Conservation (phyloP, 495 filamentous ascomycete genomes). For the Tuber calosporum region DNA sequence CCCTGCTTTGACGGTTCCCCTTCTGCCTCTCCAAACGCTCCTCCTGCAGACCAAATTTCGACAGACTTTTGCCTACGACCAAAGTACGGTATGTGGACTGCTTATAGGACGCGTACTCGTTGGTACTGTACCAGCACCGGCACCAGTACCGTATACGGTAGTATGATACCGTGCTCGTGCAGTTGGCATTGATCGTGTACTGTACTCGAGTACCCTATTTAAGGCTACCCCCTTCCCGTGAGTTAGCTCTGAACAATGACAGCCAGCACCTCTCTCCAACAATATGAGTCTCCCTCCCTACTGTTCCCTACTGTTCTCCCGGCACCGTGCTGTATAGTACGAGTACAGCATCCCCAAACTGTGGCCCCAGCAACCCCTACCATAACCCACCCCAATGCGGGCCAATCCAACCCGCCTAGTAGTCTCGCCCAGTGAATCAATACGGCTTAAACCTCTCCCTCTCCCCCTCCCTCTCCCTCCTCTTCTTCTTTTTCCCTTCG, state of each 20-base stretch:
- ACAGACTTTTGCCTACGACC: no score
- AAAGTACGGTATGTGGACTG: neutral
- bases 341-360: neutral
- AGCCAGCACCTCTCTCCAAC: neutral
- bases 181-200: neutral
- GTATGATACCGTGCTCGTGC: neutral
- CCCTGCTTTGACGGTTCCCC: no score
- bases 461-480: conserved; percentile 15
- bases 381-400: neutral
- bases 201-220: no score
- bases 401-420: neutral
- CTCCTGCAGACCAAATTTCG: no score
- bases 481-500: conserved; percentile 19
- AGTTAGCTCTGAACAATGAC: neutral
- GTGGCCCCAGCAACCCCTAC: neutral
- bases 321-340: no score
- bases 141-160: no score
- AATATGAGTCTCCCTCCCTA: neutral
- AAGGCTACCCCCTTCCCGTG: neutral
- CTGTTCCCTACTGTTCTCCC: no score
- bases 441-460: conserved; percentile 33
- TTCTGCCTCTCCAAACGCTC: no score
- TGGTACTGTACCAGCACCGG: no score
- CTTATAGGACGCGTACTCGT: neutral
- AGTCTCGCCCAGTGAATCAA: conserved; percentile 3